phyloP scores from a whole-genome alignment of 2,329 filamentous ascomycete species.

The Tolypocladium tundrense region DNA sequence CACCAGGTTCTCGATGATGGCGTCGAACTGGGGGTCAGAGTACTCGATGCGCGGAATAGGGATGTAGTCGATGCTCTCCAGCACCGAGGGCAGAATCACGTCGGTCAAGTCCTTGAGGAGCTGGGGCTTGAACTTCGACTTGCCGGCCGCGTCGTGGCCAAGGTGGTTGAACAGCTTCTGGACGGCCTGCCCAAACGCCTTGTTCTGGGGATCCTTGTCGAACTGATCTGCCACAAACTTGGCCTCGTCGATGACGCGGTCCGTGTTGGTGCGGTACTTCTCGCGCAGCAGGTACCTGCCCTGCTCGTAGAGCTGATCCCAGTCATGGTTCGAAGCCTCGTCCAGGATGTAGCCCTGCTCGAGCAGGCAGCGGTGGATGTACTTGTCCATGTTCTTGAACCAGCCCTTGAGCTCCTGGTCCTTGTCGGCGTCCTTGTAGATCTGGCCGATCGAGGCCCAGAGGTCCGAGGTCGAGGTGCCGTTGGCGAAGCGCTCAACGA shows the following conservation, averaged over 20 bases:
- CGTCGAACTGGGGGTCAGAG: slow-evolving; percentile 72
- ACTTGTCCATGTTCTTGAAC: slow-evolving; percentile 72
- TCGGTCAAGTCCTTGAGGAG: slow-evolving; percentile 81
- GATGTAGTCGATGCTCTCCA: slow-evolving; percentile 82
- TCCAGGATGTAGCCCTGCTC: slow-evolving; percentile 88
- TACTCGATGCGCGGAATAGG: slow-evolving; percentile 93
- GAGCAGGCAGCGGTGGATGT: slow-evolving; percentile 72
- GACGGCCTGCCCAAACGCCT: slow-evolving; percentile 62
- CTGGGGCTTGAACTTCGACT: slow-evolving; percentile 84
- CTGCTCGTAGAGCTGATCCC: slow-evolving; percentile 75
- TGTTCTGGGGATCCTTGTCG: slow-evolving; percentile 79
- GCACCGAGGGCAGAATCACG: slow-evolving; percentile 71
- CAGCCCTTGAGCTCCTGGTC: slow-evolving; percentile 81
- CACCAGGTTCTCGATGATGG: slow-evolving; percentile 86
- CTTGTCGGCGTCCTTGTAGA: slow-evolving; percentile 78
- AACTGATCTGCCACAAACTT: slow-evolving; percentile 88
- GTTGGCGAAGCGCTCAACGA: slow-evolving; percentile 95
- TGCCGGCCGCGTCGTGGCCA: slow-evolving; percentile 78
- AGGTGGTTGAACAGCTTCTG: slow-evolving; percentile 80
- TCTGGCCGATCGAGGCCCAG: slow-evolving; percentile 70
- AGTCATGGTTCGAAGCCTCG: slow-evolving; percentile 67
- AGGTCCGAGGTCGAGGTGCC: slow-evolving; percentile 81
- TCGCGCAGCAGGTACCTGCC: slow-evolving; percentile 80
- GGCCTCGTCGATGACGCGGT: slow-evolving; percentile 78
- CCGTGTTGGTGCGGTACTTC: slow-evolving; percentile 77